Percentiles rank a stretch among this genome's conserved stretches.
phyloP scores from a whole-genome alignment of 768 basidiomycete species.

The Boletus sp. region DNA sequence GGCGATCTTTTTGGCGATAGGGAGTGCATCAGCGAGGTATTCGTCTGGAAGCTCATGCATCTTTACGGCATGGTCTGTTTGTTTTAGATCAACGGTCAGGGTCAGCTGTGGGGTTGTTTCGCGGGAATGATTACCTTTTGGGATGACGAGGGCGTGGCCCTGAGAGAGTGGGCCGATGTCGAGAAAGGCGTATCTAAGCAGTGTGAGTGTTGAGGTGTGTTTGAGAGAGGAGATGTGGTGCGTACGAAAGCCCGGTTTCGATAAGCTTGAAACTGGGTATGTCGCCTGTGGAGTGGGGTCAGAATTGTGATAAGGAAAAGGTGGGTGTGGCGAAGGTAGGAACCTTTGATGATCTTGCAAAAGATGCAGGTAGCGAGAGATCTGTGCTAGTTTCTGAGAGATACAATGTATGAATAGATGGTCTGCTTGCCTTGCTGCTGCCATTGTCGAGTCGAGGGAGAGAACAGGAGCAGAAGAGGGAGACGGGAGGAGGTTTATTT shows the following conservation, averaged over 20 bases:
- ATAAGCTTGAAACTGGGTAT: conserved; percentile 86
- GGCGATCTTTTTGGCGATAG: conserved; percentile 85
- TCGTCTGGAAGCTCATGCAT: conserved; percentile 87
- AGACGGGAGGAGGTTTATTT: too few species aligned
- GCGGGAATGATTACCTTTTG: conserved; percentile 64
- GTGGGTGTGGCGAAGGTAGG: neutral
- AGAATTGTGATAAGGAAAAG: neutral
- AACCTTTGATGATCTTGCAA: conserved; percentile 94
- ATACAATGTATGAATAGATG: fast-evolving
- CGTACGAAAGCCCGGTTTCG: conserved; percentile 70
- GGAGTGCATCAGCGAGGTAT: conserved; percentile 70
- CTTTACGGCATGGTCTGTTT: conserved; percentile 78
- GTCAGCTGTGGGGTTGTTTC: too few species aligned
- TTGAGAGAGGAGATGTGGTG: conserved; percentile 11
- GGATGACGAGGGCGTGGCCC: conserved; percentile 90
- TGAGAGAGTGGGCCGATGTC: conserved; percentile 89
- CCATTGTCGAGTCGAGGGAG: conserved; percentile 1
- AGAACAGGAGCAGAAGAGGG: neutral
- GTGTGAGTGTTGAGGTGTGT: too few species aligned
- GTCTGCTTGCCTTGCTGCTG: conserved; percentile 20
- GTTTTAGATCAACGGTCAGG: neutral
- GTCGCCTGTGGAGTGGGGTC: conserved; percentile 51
- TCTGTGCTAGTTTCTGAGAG: conserved; percentile 32
- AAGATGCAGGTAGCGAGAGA: conserved; percentile 73
- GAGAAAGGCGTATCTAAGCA: conserved; percentile 74